Conservation (phyloP, 73 alveolate species). For the Paramecium sonneborni region DNA sequence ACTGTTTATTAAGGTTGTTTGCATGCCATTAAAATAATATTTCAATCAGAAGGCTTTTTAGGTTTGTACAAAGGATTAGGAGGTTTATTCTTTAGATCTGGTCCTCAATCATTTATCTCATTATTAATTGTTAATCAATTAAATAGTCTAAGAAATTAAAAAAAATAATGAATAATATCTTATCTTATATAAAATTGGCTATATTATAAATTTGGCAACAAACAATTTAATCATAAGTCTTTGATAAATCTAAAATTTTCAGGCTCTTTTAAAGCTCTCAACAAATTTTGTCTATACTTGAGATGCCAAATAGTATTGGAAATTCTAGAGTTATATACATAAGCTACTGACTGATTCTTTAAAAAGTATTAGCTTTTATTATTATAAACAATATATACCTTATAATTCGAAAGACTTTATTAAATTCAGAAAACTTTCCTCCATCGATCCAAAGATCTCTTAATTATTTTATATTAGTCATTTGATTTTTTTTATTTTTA, state of each 20-base stretch:
- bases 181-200: neutral
- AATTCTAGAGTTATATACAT: constrained; percentile 3
- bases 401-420: constrained; percentile 1
- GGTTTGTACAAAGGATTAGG: constrained; percentile 51
- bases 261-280: neutral
- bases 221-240: neutral
- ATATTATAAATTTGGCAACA: neutral
- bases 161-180: neutral
- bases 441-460: constrained; percentile 20
- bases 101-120: constrained; percentile 31
- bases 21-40: neutral
- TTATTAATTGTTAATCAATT: neutral
- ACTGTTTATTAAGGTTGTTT: neutral
- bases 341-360: neutral
- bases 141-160: neutral
- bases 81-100: constrained; percentile 40
- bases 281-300: neutral
- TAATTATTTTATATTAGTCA: constrained; percentile 14
- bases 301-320: constrained; percentile 30
- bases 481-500: neutral
- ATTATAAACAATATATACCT: neutral
- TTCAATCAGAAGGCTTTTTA: neutral
- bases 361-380: neutral
- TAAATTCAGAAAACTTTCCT: neutral
- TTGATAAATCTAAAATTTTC: neutral